Evolutionary conservation across 129 eudicot genomes (phyloP), one percentile per base, ranked within the genome.

Genomic region (Solidago caesia): DNA sequence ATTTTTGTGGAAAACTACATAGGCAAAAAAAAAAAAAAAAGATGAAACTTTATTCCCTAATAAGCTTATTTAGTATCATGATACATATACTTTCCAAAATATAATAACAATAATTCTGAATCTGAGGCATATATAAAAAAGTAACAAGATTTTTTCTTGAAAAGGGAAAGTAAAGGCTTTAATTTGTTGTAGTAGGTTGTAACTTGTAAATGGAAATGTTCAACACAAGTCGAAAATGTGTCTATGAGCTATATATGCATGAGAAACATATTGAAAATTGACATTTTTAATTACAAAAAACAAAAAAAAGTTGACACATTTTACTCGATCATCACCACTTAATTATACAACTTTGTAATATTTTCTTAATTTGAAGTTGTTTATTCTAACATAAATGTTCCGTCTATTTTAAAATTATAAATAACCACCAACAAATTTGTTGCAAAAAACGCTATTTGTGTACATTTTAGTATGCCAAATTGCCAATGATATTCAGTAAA

Each of bases 71-170:
- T 21, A 8, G 25, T 55, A 13, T 65, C 9, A 26, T 11, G 2
- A 14, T 11, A 27, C 33, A 45, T 29, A n/a, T 9, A 14, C 61
- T 13, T 56, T 76, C 58, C 9, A 14, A 14, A 67, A 8, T 44
- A n/a, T 29, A 46, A 61, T 58, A 68, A 7, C 75, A 58, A 76
- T 57, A 45, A 59, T 58, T 67, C 67, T 67, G 72, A 45, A 67
- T 25, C 8, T 25, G 53, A 60, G 25, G 21, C 44, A 21, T 60
- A 8, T 5, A n/a, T 53, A 45, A 59, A 6, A 15, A 16, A n/a
- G 5, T 46, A 46, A 2, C 9, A 42, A 26, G 56, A 49, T 16
- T 25, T 29, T 16, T 43, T 58, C 26, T 58, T 13, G 10, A 6
- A 44, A 58, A 67, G 6, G 67, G 59, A 76, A 42, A 45, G 2